Evolutionary conservation across 2,329 filamentous ascomycete species (phyloP), one percentile per base, ranked within the genome.

Genomic region (Polytolypa hystricis): DNA sequence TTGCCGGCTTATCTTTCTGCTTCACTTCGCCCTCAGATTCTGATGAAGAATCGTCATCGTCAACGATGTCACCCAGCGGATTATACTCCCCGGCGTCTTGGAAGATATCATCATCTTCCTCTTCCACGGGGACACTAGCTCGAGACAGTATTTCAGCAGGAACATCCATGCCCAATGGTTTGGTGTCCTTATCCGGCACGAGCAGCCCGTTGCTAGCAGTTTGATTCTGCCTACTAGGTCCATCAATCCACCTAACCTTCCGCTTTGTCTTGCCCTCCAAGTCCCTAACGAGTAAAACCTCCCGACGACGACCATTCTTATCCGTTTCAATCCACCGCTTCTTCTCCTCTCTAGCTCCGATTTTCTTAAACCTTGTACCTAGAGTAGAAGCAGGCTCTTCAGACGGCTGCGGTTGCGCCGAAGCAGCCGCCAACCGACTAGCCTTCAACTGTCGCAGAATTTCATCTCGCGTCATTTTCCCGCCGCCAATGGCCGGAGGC

Each of bases 31-130:
- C 58, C 15, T 60, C 60, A n/a, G 64, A 61, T 12, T 59, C 57
- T 1, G 54, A 54, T 3, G 42, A 46, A n/a, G 52, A 56, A 17
- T 64, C 61, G 5, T 66, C 64, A 6, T 67, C 66, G n/a, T 69
- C 65, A 5, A 60, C 64, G 3, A 71, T 47, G 19, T 63, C 66
- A 5, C 64, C 73, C 26, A 79, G 63, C 2, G 75, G 76, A 44
- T 79, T 66, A 51, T 77, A 79, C 31, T 71, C 70, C 2, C 73
- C 74, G 2, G 71, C 72, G 2, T 71, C 74, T 26, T 64, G 70
- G 45, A 79, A 80, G 33, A 80, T 79, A 49, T 79, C 74, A 18
- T 71, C 71, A 27, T 76, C 71, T 4, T 71, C 67, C 2, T 69
- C 65, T 10, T 61, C 55, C n/a, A 51, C 44, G 12, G 50, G 40